Conservation (phyloP, 139 green algal species). For the Auxenochlorella pyrenoidosa region DNA sequence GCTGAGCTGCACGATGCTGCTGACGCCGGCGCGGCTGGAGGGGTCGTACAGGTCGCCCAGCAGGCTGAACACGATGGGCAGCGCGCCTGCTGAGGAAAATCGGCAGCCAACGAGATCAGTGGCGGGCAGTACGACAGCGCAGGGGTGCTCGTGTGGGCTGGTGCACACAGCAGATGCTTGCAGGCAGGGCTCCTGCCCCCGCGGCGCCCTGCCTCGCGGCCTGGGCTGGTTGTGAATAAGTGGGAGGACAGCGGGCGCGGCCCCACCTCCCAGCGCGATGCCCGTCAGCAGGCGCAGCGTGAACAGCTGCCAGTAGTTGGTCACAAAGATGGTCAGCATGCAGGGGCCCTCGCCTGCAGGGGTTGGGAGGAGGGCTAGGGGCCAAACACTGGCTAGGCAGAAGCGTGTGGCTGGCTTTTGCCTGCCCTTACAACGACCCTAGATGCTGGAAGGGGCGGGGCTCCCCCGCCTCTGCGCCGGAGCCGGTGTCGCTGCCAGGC, state of each 20-base stretch:
- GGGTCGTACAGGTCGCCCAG: constrained; percentile 79
- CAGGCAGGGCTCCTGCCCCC: neutral
- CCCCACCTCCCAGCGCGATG: constrained; percentile 78
- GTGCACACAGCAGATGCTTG: too few species aligned
- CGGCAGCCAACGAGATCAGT: too few species aligned
- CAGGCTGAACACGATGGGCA: constrained; percentile 86
- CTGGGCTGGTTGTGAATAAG: neutral
- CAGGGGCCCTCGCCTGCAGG: constrained; percentile 72
- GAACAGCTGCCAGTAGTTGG: constrained; percentile 84
- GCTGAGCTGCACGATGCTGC: constrained; percentile 30
- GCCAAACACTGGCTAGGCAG: too few species aligned
- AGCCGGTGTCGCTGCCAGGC: too few species aligned
- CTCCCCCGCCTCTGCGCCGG: too few species aligned
- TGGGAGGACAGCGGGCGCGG: neutral
- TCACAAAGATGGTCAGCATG: constrained; percentile 82
- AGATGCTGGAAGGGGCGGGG: too few species aligned
- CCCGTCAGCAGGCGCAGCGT: constrained; percentile 83
- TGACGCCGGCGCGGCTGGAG: constrained; percentile 44
- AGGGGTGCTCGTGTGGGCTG: too few species aligned
- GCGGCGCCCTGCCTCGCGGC: neutral
- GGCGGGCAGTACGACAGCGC: too few species aligned
- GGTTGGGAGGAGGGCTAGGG: too few species aligned
- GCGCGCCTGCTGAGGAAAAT: constrained; percentile 40
- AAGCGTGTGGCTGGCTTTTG: too few species aligned
- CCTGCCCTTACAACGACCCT: too few species aligned